Evolutionary conservation across 441 rosid species (phyloP).

Genomic region (Erodium texanum): DNA sequence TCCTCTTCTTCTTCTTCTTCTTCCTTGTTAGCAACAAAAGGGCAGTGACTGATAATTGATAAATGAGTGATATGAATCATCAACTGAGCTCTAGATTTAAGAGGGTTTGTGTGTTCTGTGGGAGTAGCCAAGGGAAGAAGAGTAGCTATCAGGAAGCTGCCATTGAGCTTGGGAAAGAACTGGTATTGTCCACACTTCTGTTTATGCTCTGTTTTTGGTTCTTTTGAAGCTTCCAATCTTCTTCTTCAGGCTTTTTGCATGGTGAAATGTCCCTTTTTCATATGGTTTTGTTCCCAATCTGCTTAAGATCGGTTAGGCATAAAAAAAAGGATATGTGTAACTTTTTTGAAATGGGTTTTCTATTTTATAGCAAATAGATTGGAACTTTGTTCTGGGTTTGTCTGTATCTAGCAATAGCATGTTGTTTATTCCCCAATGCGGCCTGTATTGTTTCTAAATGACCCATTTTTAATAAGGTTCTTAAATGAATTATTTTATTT

Average conservation of each 20-base stretch:
- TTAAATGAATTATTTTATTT: background rate
- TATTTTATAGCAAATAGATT: background rate
- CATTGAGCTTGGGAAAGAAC: conserved; percentile 83
- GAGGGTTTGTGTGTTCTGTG: conserved; percentile 95
- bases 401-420: background rate
- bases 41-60: conserved; percentile 28
- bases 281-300: conserved; percentile 5
- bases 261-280: background rate
- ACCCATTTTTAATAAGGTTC: background rate
- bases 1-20: background rate
- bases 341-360: conserved; percentile 5
- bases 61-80: conserved; percentile 33
- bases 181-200: conserved; percentile 38
- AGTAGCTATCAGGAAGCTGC: conserved; percentile 95
- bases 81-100: conserved; percentile 46
- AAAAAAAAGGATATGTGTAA: background rate
- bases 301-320: background rate
- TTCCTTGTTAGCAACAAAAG: background rate
- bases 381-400: background rate
- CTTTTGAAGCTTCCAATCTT: conserved; percentile 2
- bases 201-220: background rate
- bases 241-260: background rate
- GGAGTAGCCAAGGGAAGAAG: conserved; percentile 94
- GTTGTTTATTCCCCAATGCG: background rate
- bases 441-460: background rate